These are phyloP conservation scores for Hamamelis virginiana DNA, from an alignment of 164 flowering plant species.

Conservation along the genomic window DNA sequence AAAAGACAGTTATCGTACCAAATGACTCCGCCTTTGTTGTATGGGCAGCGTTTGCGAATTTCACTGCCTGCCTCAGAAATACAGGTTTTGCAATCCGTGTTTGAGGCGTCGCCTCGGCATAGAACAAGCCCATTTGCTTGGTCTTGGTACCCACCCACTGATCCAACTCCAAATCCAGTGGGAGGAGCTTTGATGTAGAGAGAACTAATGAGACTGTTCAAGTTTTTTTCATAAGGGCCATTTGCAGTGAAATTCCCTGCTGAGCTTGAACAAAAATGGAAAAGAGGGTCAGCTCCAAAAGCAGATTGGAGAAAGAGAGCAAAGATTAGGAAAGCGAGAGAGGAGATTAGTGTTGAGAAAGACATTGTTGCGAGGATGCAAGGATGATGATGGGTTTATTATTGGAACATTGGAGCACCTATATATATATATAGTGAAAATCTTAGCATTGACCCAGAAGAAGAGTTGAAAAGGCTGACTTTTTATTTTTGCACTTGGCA, in stretches of 20 bases:
- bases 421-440: no score
- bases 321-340: not conserved
- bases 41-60: slow-evolving; percentile 13
- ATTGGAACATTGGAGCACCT: no score
- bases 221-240: no score
- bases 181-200: slow-evolving; percentile 8
- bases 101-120: slow-evolving; percentile 27
- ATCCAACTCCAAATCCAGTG: slow-evolving; percentile 3
- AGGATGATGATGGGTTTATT: no score
- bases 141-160: not conserved
- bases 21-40: slow-evolving; percentile 17
- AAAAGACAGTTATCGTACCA: slow-evolving; percentile 35
- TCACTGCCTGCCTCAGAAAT: slow-evolving; percentile 12
- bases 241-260: no score
- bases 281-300: slow-evolving; percentile 18
- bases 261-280: no score
- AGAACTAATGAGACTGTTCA: slow-evolving; percentile 1
- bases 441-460: no score
- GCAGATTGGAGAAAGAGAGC: slow-evolving; percentile 8
- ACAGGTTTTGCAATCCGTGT: slow-evolving; percentile 17
- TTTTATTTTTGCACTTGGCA: no score
- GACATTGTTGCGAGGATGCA: slow-evolving; percentile 8
- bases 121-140: slow-evolving; percentile 15
- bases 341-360: not conserved
- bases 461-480: no score